Evolutionary conservation across 129 eudicot genomes (phyloP), one percentile per base, ranked within the genome.

Genomic region (Ambrosia artemisiifolia): DNA sequence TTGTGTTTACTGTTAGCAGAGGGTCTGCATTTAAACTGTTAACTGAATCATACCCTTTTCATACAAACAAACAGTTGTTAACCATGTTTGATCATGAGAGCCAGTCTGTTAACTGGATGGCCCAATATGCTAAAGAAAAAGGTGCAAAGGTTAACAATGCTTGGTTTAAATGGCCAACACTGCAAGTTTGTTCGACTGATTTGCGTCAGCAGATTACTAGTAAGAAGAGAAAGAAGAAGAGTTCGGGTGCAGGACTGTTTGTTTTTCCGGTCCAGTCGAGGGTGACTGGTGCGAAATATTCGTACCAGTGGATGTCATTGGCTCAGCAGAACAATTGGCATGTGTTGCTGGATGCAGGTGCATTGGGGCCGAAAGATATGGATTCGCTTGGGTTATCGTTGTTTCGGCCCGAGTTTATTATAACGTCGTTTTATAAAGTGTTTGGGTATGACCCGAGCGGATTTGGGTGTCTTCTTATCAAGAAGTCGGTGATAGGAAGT

Each of bases 261-360:
- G 98, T 87, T 49, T 93, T 93, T 70, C 98, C 98, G 17, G 98
- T 93, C n/a, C 98, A 93, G 65, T 93, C 95, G 12, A 77, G 98
- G 20, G 98, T 89, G 33, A 93, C 95, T 7, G 98, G 98, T 42
- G 86, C 95, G 1, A 93, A 90, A 80, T 93, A 93, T 82, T 93
- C 98, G 0, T 93, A 89, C 47, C 98, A 93, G 65, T 93, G 98
- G 98, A 89, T 93, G 98, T 88, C 96, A 1, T 73, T 93, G 65
- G 98, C 98, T 46, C 95, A 90, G 79, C 95, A 90, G 82, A 85
- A 93, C 85, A 89, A 93, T 73, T 93, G 98, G 98, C 92, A 93
- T 73, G 98, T 93, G 11, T 85, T 89, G 81, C 82, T 93, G 11
- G 98, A 93, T 85, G 98, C 98, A 3, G 98, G 98, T 30, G 84